These are phyloP conservation scores for Cryphonectria japonica DNA, from an alignment of 2,329 filamentous ascomycete genomes.

Conservation along the genomic window DNA sequence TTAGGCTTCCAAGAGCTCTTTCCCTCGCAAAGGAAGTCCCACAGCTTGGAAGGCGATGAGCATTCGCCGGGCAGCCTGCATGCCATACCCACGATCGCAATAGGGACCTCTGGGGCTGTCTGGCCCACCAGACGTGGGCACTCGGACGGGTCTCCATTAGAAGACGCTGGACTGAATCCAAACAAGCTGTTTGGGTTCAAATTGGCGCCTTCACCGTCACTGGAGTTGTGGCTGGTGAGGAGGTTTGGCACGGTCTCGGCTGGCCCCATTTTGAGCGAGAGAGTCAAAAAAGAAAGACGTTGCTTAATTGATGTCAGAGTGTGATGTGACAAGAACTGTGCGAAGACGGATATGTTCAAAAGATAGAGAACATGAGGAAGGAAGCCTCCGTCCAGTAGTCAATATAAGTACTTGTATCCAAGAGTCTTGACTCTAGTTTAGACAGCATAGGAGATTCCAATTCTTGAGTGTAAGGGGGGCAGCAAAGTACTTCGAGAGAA, in stretches of 20 bases:
- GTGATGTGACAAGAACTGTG: too few relatives aligned
- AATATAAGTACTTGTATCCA: not conserved
- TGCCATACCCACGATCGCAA: slow-evolving; percentile 52
- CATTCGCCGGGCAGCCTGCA: slow-evolving; percentile 50
- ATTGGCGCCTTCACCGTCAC: not conserved
- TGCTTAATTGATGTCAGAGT: too few relatives aligned
- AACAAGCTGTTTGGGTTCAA: not conserved
- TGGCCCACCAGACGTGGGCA: not conserved
- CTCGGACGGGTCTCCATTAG: not conserved
- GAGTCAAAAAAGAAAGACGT: too few relatives aligned
- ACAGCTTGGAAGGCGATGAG: slow-evolving; percentile 47
- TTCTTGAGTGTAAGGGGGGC: not conserved
- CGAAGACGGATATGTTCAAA: too few relatives aligned
- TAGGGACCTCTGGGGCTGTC: slow-evolving; percentile 37
- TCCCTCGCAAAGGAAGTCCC: slow-evolving; percentile 44
- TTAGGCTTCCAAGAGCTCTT: not conserved
- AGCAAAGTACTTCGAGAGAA: not conserved
- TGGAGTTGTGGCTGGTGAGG: not conserved
- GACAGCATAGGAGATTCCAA: not conserved
- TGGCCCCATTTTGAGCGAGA: not conserved
- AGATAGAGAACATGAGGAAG: too few relatives aligned
- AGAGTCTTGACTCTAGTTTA: not conserved
- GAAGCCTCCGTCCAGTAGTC: not conserved
- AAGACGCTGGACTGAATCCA: not conserved
- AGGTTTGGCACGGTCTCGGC: not conserved